Conservation (phyloP, 305 asterid species). For the Solanum chacoense region DNA sequence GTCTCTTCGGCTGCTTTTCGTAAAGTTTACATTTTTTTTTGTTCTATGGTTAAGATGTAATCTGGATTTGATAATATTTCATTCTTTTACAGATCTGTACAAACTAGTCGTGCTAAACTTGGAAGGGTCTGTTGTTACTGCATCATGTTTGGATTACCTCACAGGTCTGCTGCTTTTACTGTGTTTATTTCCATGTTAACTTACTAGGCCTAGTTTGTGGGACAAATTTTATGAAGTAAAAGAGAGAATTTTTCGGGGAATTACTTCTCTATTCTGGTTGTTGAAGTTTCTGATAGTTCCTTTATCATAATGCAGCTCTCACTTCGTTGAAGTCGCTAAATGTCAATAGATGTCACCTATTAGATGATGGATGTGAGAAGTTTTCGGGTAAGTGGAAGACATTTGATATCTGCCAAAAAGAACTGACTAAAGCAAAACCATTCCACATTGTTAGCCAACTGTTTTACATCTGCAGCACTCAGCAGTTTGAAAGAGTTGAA, state of each 20-base stretch:
- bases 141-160: constrained; percentile 7
- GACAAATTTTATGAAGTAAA: background rate
- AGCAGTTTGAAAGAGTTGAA: constrained; percentile 6
- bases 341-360: constrained; percentile 19
- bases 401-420: background rate
- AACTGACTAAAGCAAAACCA: background rate
- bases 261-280: background rate
- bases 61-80: background rate
- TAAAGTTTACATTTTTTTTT: background rate
- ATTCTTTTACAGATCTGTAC: background rate
- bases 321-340: constrained; percentile 16
- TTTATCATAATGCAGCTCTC: constrained; percentile 4
- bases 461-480: background rate
- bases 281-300: background rate
- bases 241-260: background rate
- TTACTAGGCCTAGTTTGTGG: background rate
- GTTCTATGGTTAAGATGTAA: background rate
- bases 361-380: constrained; percentile 23
- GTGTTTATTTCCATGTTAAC: background rate
- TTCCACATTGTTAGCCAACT: background rate
- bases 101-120: constrained; percentile 1
- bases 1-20: background rate
- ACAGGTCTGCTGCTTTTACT: constrained; percentile 2
- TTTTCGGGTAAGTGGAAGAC: constrained; percentile 8
- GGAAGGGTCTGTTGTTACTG: constrained; percentile 6